Percentiles rank a stretch among this genome's conserved stretches.
phyloP scores from a whole-genome alignment of 225 moss, liverwort and hornwort species.

The Polytrichum commune region DNA sequence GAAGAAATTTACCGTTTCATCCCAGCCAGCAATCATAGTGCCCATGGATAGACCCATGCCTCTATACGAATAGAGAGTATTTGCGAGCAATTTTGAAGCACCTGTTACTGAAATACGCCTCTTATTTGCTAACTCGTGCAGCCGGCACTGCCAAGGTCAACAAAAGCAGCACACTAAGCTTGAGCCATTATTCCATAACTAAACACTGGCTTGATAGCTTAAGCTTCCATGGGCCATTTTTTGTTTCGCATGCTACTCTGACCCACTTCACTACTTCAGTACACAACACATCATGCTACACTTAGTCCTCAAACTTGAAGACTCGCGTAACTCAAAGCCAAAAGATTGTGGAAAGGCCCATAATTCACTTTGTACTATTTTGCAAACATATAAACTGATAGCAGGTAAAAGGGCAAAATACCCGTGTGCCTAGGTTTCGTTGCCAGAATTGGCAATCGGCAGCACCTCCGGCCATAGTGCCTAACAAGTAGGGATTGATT shows the following conservation, averaged over 20 bases:
- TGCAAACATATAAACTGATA: not conserved
- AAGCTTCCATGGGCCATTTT: no score
- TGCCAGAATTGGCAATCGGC: constrained; percentile 97
- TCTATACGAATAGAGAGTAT: constrained; percentile 84
- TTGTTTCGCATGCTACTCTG: no score
- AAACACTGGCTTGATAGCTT: no score
- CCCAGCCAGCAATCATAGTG: constrained; percentile 95
- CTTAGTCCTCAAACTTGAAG: no score
- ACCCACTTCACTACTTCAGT: no score
- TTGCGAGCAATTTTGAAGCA: constrained; percentile 82
- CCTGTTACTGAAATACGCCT: constrained; percentile 85
- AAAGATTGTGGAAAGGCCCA: not conserved
- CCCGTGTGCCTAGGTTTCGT: constrained; percentile 78
- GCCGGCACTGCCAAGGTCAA: constrained; percentile 57
- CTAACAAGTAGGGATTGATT: constrained; percentile 83
- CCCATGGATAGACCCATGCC: constrained; percentile 97
- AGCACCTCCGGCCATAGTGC: constrained; percentile 91
- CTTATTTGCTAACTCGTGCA: constrained; percentile 86
- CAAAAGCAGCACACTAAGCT: not conserved
- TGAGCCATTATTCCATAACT: no score
- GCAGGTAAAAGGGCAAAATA: constrained; percentile 17
- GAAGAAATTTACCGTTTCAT: constrained; percentile 58
- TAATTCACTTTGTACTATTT: not conserved
- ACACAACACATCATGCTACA: no score
- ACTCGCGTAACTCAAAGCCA: no score